Conservation (phyloP, 805 yeast genomes). For the Isabelozyma rhagii region DNA sequence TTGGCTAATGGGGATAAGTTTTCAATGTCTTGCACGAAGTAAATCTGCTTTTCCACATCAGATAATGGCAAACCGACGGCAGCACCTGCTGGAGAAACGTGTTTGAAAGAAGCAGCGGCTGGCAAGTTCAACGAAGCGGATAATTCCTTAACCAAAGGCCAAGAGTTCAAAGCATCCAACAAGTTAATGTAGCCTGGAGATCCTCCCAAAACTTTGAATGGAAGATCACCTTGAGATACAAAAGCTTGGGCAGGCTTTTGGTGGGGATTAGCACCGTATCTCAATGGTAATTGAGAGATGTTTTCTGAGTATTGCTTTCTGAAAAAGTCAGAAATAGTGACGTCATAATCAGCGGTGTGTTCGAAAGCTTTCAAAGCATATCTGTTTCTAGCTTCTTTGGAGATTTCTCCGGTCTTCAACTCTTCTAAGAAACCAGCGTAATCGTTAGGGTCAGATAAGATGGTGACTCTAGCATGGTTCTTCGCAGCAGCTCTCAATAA, state of each 20-base stretch:
- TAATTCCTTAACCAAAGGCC: conserved; percentile 98
- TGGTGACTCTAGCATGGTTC: conserved; percentile 94
- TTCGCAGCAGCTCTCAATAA: conserved; percentile 97
- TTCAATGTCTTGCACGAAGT: conserved; percentile 92
- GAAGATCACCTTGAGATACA: conserved; percentile 81
- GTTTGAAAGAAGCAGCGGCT: conserved; percentile 98
- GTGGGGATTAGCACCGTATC: conserved; percentile 99
- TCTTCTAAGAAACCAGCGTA: conserved; percentile 85
- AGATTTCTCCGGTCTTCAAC: conserved; percentile 68
- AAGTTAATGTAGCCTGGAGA: conserved; percentile 97
- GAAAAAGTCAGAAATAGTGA: conserved; percentile 94
- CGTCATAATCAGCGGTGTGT: conserved; percentile 97
- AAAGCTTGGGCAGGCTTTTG: conserved; percentile 99
- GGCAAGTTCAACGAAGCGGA: conserved; percentile 92
- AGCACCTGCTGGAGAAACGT: conserved; percentile 98
- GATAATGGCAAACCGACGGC: conserved; percentile 94
- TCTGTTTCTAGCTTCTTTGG: conserved; percentile 70
- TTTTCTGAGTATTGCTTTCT: conserved; percentile 95
- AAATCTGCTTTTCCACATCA: conserved; percentile 89
- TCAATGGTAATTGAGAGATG: conserved; percentile 82
- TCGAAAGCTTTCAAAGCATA: conserved; percentile 96
- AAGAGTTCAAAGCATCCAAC: conserved; percentile 93
- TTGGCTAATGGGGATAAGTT: conserved; percentile 94
- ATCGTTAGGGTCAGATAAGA: conserved; percentile 91
- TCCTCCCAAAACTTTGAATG: conserved; percentile 90